Evolutionary conservation across 768 basidiomycete genomes (phyloP).

Genomic region (Pulveroboletus sp.): DNA sequence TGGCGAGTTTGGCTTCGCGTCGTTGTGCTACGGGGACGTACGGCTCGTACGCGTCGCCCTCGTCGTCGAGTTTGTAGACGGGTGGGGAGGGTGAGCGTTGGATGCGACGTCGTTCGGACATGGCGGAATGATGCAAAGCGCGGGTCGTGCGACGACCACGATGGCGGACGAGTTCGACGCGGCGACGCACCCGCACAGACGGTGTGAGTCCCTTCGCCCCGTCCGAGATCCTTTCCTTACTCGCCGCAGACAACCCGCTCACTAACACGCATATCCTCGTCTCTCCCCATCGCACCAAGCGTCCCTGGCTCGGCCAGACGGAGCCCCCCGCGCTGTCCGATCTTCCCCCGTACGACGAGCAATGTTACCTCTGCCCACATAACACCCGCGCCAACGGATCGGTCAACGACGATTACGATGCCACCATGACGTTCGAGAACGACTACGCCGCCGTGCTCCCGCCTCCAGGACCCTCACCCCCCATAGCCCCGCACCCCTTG

Average conservation of each 20-base stretch:
- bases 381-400: conserved; percentile 72
- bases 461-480: conserved; percentile 51
- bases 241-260: conserved; percentile 68
- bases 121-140: too few species aligned
- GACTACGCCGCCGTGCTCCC: conserved; percentile 81
- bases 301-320: conserved; percentile 88
- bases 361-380: conserved; percentile 86
- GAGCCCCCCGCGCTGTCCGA: conserved; percentile 54
- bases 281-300: conserved; percentile 84
- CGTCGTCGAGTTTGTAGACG: conserved; percentile 57
- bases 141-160: neutral
- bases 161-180: conserved; percentile 49
- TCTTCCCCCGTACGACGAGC: conserved; percentile 62
- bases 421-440: conserved; percentile 71
- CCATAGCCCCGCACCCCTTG: conserved; percentile 54
- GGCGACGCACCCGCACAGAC: conserved; percentile 62
- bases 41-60: conserved; percentile 65
- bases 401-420: conserved; percentile 61
- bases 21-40: conserved; percentile 88
- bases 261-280: conserved; percentile 74
- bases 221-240: neutral
- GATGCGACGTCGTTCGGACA: conserved; percentile 43
- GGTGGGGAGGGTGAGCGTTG: conserved; percentile 58
- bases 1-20: conserved; percentile 74
- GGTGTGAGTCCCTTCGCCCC: conserved; percentile 43